Evolutionary conservation across 2,329 filamentous ascomycete genomes (phyloP).

Genomic region (Niveomyces coronatus): DNA sequence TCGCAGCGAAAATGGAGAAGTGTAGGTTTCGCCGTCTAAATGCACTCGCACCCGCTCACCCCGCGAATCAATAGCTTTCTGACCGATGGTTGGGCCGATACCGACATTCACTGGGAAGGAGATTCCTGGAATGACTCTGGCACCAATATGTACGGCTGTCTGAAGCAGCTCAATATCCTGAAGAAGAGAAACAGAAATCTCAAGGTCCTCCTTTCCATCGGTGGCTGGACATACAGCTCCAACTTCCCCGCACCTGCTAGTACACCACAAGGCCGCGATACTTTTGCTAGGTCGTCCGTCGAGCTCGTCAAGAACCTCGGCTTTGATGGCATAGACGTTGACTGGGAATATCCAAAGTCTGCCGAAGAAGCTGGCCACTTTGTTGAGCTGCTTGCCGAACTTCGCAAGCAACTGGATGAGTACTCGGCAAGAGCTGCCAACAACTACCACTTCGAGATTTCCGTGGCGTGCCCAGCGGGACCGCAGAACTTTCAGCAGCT

Average conservation of each 20-base stretch:
- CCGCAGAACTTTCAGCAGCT: constrained; percentile 52
- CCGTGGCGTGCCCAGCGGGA: constrained; percentile 54
- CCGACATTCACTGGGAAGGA: constrained; percentile 63
- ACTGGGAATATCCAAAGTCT: constrained; percentile 57
- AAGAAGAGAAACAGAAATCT: constrained; percentile 75
- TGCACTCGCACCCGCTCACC: not conserved
- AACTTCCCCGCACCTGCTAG: constrained; percentile 73
- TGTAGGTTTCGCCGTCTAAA: constrained; percentile 35
- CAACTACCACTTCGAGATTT: constrained; percentile 50
- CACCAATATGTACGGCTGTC: constrained; percentile 75
- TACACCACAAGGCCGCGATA: constrained; percentile 55
- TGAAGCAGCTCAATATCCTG: constrained; percentile 79
- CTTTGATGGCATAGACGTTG: constrained; percentile 61
- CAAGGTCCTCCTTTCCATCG: constrained; percentile 77
- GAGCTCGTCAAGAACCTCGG: constrained; percentile 70
- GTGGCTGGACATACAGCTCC: constrained; percentile 83
- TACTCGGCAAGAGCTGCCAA: constrained; percentile 36
- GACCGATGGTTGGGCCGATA: constrained; percentile 55
- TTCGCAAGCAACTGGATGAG: constrained; percentile 46
- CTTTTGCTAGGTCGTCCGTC: constrained; percentile 66
- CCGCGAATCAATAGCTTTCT: constrained; percentile 28
- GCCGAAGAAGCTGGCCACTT: constrained; percentile 44
- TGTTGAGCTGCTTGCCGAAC: constrained; percentile 47
- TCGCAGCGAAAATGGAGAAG: constrained; percentile 66
- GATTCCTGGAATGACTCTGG: constrained; percentile 62